Evolutionary conservation across 768 basidiomycete genomes (phyloP).

Genomic region (Roridomyces roridus): DNA sequence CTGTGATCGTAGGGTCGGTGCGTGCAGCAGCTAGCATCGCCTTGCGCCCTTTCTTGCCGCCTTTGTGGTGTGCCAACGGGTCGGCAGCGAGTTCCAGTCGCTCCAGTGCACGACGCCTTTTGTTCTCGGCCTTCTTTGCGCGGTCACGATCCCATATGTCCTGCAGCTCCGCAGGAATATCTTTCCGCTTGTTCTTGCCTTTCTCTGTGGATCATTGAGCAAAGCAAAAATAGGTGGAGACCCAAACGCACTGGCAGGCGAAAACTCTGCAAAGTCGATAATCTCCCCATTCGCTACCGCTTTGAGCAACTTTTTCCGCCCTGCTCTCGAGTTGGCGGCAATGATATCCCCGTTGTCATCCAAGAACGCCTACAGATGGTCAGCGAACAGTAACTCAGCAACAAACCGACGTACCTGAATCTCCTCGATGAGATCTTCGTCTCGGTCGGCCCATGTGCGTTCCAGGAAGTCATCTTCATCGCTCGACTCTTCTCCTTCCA

Average conservation of each 20-base stretch:
- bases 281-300: slow-evolving; percentile 65
- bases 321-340: slow-evolving; percentile 49
- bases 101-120: slow-evolving; percentile 63
- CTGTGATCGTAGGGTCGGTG: slow-evolving; percentile 51
- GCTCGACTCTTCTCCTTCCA: slow-evolving; percentile 38
- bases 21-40: slow-evolving; percentile 64
- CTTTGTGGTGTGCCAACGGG: slow-evolving; percentile 64
- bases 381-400: not conserved
- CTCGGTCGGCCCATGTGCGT: slow-evolving; percentile 32
- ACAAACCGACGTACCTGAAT: slow-evolving; percentile 57
- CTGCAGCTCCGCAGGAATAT: slow-evolving; percentile 62
- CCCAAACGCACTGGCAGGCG: slow-evolving; percentile 59
- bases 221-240: not conserved
- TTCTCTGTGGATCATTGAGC: slow-evolving; percentile 35
- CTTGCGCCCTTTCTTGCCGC: slow-evolving; percentile 73
- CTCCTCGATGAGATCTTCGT: slow-evolving; percentile 39
- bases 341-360: slow-evolving; percentile 64
- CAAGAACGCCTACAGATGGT: slow-evolving; percentile 55
- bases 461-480: slow-evolving; percentile 38
- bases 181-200: slow-evolving; percentile 58
- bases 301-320: slow-evolving; percentile 61
- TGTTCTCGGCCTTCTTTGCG: slow-evolving; percentile 79
- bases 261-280: slow-evolving; percentile 37
- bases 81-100: slow-evolving; percentile 66
- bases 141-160: slow-evolving; percentile 85